A percentile compares a stretch with the other conserved stretches of the same genome.
Evolutionary conservation across 2,329 filamentous ascomycete genomes (phyloP).

Genomic region (Aspergillus luchuensis): DNA sequence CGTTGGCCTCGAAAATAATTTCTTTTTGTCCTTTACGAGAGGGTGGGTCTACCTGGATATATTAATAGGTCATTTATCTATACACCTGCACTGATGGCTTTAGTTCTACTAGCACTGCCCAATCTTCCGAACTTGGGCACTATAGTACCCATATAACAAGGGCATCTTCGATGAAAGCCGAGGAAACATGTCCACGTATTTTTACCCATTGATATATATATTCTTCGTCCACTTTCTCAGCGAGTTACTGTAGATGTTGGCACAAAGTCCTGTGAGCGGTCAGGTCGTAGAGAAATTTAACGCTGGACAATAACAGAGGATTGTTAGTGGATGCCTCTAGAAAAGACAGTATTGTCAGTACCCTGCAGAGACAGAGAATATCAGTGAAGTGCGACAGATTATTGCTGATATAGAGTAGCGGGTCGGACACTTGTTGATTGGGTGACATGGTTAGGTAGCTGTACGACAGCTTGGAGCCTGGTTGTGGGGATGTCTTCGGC

Average conservation of each 20-base stretch:
- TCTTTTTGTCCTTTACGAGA: too few relatives aligned
- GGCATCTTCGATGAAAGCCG: background rate
- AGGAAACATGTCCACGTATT: constrained; percentile 4
- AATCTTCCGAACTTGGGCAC: too few relatives aligned
- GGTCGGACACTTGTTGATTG: constrained; percentile 11
- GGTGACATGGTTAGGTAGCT: constrained; percentile 17
- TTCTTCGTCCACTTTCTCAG: background rate
- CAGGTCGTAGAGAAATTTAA: too few relatives aligned
- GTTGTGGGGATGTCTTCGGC: constrained; percentile 21
- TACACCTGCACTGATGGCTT: too few relatives aligned
- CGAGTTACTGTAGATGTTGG: too few relatives aligned
- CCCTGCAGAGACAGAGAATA: constrained; percentile 22
- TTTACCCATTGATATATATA: constrained; percentile 15
- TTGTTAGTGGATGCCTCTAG: too few relatives aligned
- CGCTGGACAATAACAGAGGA: too few relatives aligned
- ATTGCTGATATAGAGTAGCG: constrained; percentile 22
- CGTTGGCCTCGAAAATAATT: too few relatives aligned
- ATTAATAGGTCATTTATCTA: too few relatives aligned
- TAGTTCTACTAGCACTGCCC: too few relatives aligned
- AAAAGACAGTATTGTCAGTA: background rate
- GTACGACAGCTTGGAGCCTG: constrained; percentile 18
- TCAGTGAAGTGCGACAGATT: constrained; percentile 20
- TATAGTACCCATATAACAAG: background rate
- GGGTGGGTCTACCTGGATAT: too few relatives aligned
- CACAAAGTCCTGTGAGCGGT: background rate